Conservation (phyloP, 257 asterid genomes). For the Scutellaria minor region DNA sequence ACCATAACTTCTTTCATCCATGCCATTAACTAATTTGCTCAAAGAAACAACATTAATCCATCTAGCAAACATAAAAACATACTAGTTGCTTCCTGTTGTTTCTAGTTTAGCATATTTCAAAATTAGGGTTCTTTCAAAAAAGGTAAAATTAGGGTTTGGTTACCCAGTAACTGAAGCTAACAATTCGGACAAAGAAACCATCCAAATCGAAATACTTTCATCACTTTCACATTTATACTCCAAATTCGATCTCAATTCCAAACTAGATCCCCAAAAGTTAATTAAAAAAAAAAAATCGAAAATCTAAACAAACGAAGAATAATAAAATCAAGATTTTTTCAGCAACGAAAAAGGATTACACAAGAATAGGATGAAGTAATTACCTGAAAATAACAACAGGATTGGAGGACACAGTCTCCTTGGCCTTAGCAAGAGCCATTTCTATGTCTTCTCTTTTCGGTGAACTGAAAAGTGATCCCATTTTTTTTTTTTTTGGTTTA, state of each 20-base stretch:
- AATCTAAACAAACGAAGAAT: background rate
- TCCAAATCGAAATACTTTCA: no score
- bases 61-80: no score
- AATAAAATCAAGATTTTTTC: background rate
- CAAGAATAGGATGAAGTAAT: background rate
- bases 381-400: constrained; percentile 83
- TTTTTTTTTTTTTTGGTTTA: constrained; percentile 26
- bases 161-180: no score
- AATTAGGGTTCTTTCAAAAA: no score
- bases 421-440: constrained; percentile 66
- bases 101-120: no score
- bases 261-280: no score
- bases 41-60: background rate
- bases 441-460: constrained; percentile 54
- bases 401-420: constrained; percentile 69
- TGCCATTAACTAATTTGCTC: constrained; percentile 11
- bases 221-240: no score
- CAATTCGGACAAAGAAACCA: no score
- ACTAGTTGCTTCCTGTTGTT: no score
- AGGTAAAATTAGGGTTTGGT: no score
- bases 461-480: constrained; percentile 75
- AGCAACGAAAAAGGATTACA: background rate
- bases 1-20: background rate
- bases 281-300: background rate
- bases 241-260: no score